Evolutionary conservation across 2,329 filamentous ascomycete species (phyloP).

Genomic region (Beauveria rudraprayagi): DNA sequence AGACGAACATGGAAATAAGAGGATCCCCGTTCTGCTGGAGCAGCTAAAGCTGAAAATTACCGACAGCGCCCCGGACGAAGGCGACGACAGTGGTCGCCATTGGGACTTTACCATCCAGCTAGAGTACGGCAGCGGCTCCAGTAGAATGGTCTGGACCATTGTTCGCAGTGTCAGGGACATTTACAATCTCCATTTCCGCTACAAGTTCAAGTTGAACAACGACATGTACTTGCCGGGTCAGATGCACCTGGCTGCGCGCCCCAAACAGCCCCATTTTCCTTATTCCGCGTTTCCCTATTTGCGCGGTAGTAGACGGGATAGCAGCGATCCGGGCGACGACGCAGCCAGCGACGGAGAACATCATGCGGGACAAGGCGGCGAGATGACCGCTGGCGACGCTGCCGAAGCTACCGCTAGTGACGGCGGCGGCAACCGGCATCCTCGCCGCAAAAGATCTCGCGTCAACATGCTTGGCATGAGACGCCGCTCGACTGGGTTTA

Average conservation of each 20-base stretch:
- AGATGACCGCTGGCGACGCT: constrained; percentile 54
- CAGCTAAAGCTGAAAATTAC: constrained; percentile 84
- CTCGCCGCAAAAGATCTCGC: constrained; percentile 41
- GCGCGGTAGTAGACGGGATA: constrained; percentile 69
- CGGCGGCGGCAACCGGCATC: constrained; percentile 22
- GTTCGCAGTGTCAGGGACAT: constrained; percentile 83
- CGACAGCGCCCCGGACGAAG: constrained; percentile 65
- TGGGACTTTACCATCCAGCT: constrained; percentile 85
- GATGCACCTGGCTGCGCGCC: constrained; percentile 55
- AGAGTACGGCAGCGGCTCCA: constrained; percentile 92
- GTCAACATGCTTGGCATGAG: constrained; percentile 45
- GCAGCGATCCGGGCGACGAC: constrained; percentile 66
- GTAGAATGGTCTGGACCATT: constrained; percentile 94
- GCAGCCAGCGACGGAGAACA: constrained; percentile 26
- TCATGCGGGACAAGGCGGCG: constrained; percentile 29
- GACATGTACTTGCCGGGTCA: constrained; percentile 71
- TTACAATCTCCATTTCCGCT: constrained; percentile 84
- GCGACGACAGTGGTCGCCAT: constrained; percentile 59
- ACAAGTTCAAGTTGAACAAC: constrained; percentile 78
- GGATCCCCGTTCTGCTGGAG: constrained; percentile 89
- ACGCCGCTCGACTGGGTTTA: constrained; percentile 43
- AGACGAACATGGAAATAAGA: constrained; percentile 90
- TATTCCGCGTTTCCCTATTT: constrained; percentile 84
- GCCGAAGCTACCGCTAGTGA: constrained; percentile 41
- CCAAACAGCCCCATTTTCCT: constrained; percentile 85